A percentile compares a stretch with the other conserved stretches of the same genome.
These are phyloP conservation scores for Dimargaris cristalligena DNA, from an alignment of 192 early-diverging fungal genomes.

Conservation along the genomic window DNA sequence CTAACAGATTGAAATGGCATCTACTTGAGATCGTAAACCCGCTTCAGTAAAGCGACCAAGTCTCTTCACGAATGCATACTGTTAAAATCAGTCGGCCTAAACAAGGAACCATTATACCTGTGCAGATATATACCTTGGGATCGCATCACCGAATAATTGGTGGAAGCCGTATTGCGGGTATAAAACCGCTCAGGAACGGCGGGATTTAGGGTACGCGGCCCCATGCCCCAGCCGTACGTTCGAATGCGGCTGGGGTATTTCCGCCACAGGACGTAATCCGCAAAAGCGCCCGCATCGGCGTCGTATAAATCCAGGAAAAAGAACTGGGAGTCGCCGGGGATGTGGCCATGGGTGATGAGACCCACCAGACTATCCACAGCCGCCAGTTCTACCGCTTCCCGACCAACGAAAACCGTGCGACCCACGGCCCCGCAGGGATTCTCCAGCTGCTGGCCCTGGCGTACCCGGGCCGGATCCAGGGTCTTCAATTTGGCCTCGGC, in stretches of 20 bases:
- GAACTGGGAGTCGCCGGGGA: neutral
- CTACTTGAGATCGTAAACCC: no score
- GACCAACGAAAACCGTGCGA: neutral
- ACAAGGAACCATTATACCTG: neutral
- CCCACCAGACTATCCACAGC: neutral
- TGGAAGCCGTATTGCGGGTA: neutral
- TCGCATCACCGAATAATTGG: neutral
- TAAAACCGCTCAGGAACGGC: neutral
- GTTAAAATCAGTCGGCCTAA: neutral
- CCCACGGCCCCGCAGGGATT: neutral
- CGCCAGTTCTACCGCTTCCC: neutral
- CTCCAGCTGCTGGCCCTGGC: neutral
- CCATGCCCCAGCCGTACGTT: neutral
- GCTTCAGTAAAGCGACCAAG: no score
- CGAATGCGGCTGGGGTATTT: neutral
- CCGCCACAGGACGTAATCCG: conserved; percentile 1
- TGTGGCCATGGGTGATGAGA: neutral
- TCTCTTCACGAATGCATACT: neutral
- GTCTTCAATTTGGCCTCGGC: neutral
- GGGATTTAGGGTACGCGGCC: neutral
- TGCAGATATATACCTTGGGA: neutral
- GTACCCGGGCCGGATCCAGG: neutral
- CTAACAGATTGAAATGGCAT: no score
- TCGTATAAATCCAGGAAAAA: neutral
- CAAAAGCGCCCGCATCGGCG: neutral